Evolutionary conservation across 192 early-diverging fungal genomes (phyloP), one percentile per base, ranked within the genome.

Genomic region (Coemansia sp.): DNA sequence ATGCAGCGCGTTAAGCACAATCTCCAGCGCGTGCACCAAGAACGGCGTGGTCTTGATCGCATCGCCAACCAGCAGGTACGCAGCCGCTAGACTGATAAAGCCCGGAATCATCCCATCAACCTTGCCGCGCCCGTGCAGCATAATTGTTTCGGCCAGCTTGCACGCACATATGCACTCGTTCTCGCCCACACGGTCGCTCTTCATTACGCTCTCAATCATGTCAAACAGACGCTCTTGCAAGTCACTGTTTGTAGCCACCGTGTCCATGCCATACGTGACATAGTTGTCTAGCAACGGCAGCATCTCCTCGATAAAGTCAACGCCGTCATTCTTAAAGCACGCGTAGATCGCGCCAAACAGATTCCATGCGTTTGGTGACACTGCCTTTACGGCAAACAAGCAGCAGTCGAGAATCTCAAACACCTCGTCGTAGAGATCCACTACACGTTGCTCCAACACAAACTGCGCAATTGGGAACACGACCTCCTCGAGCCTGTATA

Each of bases 301-400:
- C 86, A 98, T 94, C 67, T 94, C 93, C 48, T 93, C 90, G 74
- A 92, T 90, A 72, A 91, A 95, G 71, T 95, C 94, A 45, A 86
- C 82, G 35, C 89, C 91, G 67, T 89, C 90, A 45, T 80, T 85
- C 82, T 89, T 92, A 82, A 95, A 92, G 45, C 91, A 83, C 37
- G 65, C 68, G 81, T 91, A 90, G 57, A 95, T 86, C 64, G 86
- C 57, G 29, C 86, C 88, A 79, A 95, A 91, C 62, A 96, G 72
- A 38, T 77, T 76, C 94, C 93, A 98, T 74, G 92, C 92, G 62
- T 77, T 87, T 39, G 85, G 89, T 21, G 92, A 93, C 52, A 95
- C 88, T 12, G 82, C 65, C 76, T 95, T 95, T 53, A 86, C 75
- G 19, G 93, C 89, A 71, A 90, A 95, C 6, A 93, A 91, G 71